Base-by-base conservation (phyloP, 257 asterid species). In the Fraxinus cuspidata region DNA sequence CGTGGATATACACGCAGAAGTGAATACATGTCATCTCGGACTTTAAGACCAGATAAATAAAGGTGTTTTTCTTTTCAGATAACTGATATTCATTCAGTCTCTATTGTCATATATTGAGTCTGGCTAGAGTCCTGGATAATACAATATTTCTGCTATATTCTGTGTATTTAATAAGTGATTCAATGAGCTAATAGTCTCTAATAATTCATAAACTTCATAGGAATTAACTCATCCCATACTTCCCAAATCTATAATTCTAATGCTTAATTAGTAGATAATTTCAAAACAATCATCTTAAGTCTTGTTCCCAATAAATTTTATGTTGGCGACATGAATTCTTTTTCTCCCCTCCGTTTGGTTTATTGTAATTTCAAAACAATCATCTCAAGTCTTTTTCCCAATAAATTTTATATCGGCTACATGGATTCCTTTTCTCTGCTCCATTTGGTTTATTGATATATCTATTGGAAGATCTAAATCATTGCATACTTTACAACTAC, bases 1-100 rank as follows among this genome's bases (percentile, higher is more conserved):
- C 73, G 44, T 70, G 85, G 81, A 18, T 87, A 25, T 81, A 83
- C 82, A 47, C 85, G 81, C 91, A 89, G 95, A 92, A 94, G 98
- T 94, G 88, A 82, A 73, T 77, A 84, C 94, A 19, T 84, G 96
- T 83, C 94, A 88, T 85, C 85, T 77, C 19, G 94, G 92, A 80
- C 95, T 92, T 79, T 81, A 74, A 87, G 94, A 88, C 80, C 85
- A 84, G 68, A 74, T 86, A 78, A 79, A 70, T 37, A 77, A 81
- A 92, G 96, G 98, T 94, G 85, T 77, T 44, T 38, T 75, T 72
- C 27, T 72, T 70, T 70, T 32, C 74, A 19, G 38, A 18, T 49
- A 25, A 53, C 64, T 72, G 29, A 56, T 47, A 27, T 21, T 47
- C 38, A 40, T 76, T 56, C 66, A 11, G 35, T 21, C 47, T 56